phyloP scores from a whole-genome alignment of 441 rosid species.

The Aquilaria agallochum region DNA sequence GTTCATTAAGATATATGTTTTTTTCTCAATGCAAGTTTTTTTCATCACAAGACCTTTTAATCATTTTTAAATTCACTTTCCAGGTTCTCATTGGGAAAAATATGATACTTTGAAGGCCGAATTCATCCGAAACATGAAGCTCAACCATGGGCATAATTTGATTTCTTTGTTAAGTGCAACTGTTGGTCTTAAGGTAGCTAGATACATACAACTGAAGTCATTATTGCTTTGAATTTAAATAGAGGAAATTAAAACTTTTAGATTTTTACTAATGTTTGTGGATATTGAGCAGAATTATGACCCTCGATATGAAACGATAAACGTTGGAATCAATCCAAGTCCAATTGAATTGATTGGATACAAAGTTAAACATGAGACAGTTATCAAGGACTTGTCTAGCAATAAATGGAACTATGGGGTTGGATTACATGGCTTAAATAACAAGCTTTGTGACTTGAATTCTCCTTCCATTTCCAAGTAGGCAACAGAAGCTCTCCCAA shows the following conservation, averaged over 20 bases:
- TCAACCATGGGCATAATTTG: conserved; percentile 38
- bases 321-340: conserved; percentile 40
- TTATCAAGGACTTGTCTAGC: conserved; percentile 46
- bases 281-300: conserved; percentile 51
- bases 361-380: conserved; percentile 33
- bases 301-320: conserved; percentile 32
- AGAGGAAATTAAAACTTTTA: too few species aligned
- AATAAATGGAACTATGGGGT: conserved; percentile 56
- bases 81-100: conserved; percentile 45
- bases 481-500: conserved; percentile 22
- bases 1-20: too few species aligned
- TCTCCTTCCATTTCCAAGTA: conserved; percentile 13
- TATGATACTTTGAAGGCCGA: conserved; percentile 22
- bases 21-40: too few species aligned
- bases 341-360: conserved; percentile 45
- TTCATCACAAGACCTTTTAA: too few species aligned
- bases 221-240: too few species aligned
- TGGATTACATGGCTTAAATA: conserved; percentile 33
- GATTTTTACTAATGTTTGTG: too few species aligned
- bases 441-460: conserved; percentile 3
- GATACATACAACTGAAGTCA: too few species aligned
- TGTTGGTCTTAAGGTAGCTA: conserved; percentile 46
- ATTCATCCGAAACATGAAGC: conserved; percentile 28
- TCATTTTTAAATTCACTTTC: too few species aligned
- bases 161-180: conserved; percentile 62